A percentile compares a stretch with the other conserved stretches of the same genome.
Conservation (phyloP, 768 basidiomycete genomes). For the Lactifluus hygrophoroides region DNA sequence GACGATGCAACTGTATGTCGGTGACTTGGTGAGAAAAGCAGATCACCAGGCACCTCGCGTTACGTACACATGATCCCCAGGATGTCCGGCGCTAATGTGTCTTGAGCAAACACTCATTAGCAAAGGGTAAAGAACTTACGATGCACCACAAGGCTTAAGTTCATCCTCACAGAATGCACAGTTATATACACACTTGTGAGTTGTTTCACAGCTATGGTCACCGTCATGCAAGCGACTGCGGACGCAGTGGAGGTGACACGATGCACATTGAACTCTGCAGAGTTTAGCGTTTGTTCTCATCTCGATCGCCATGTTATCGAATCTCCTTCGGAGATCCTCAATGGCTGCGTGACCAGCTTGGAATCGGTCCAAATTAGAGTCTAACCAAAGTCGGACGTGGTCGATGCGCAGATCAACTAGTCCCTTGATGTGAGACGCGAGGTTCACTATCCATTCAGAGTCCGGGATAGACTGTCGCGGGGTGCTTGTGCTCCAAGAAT, state of each 20-base stretch:
- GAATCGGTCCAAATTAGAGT: conserved; percentile 41
- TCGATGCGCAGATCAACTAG: conserved; percentile 36
- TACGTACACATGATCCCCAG: conserved; percentile 45
- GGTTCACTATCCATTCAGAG: conserved; percentile 32
- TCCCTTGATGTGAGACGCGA: conserved; percentile 33
- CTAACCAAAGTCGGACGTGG: conserved; percentile 45
- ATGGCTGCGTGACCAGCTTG: conserved; percentile 36
- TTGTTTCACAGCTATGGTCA: conserved; percentile 42
- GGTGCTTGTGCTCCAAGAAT: conserved; percentile 27
- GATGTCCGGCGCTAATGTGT: conserved; percentile 44
- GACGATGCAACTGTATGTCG: conserved; percentile 37
- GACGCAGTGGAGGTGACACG: conserved; percentile 44
- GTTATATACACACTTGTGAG: conserved; percentile 36
- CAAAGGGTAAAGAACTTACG: conserved; percentile 30
- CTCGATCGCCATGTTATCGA: conserved; percentile 38
- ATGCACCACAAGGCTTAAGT: conserved; percentile 34
- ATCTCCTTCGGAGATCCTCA: conserved; percentile 35
- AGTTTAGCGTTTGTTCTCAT: conserved; percentile 39
- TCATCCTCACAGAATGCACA: conserved; percentile 38
- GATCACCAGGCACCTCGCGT: neutral
- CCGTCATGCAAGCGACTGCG: conserved; percentile 37
- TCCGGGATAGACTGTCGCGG: conserved; percentile 33
- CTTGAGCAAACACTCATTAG: neutral
- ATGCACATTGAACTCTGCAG: conserved; percentile 40
- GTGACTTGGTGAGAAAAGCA: neutral